A percentile compares a stretch with the other conserved stretches of the same genome.
Evolutionary conservation across 176 grass and related monocot genomes (phyloP).

Genomic region (Juncus inflexus): DNA sequence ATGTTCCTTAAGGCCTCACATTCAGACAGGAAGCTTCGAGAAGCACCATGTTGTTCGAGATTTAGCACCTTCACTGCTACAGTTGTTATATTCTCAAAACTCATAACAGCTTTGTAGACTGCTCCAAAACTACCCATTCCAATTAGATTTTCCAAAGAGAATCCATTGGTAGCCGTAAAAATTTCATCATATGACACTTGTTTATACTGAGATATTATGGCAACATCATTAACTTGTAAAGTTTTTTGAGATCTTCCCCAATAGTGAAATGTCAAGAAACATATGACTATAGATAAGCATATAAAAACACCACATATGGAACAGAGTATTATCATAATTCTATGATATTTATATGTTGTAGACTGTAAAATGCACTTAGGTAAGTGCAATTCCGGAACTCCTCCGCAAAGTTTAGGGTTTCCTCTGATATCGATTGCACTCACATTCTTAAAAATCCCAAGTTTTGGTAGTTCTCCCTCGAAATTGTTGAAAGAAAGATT

Average conservation of each 20-base stretch:
- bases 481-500: conserved; percentile 12
- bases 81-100: not conserved
- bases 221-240: not conserved
- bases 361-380: not conserved
- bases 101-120: conserved; percentile 38
- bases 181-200: conserved; percentile 36
- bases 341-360: not conserved
- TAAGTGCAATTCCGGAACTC: conserved; percentile 23
- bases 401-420: conserved; percentile 34
- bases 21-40: conserved; percentile 32
- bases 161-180: conserved; percentile 36
- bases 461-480: conserved; percentile 11
- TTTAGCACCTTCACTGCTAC: conserved; percentile 51
- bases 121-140: conserved; percentile 28
- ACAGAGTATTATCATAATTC: not conserved
- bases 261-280: not conserved
- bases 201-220: conserved; percentile 12
- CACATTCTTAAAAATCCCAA: conserved; percentile 28
- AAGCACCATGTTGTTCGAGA: conserved; percentile 38
- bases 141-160: conserved; percentile 27
- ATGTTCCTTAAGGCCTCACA: conserved; percentile 37
- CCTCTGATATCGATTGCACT: conserved; percentile 18
- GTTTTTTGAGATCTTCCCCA: conserved; percentile 2
- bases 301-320: conserved; percentile 5
- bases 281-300: not conserved